These are phyloP conservation scores for Pholiota conissans DNA, from an alignment of 768 basidiomycete species.

Conservation along the genomic window DNA sequence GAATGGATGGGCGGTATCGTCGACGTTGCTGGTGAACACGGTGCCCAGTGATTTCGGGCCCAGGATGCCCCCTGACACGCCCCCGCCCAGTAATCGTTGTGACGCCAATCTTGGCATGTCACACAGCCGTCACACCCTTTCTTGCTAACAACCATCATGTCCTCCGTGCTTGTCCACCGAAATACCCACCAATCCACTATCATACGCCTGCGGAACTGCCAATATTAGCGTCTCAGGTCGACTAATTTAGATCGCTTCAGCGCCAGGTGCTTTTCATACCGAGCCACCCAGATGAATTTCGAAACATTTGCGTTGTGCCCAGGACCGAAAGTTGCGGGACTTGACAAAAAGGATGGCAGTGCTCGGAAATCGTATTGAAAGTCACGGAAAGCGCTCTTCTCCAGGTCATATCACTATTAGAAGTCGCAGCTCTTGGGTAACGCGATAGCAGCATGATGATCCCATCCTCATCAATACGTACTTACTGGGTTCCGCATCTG, in stretches of 20 bases:
- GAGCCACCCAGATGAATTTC: too few species aligned
- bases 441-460: too few species aligned
- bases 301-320: too few species aligned
- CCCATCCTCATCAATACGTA: too few species aligned
- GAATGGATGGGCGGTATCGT: conserved; percentile 13
- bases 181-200: not conserved
- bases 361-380: too few species aligned
- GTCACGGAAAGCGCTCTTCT: too few species aligned
- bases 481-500: too few species aligned
- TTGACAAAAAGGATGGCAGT: too few species aligned
- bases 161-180: not conserved
- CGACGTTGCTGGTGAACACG: conserved; percentile 7
- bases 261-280: too few species aligned
- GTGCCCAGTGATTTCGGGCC: conserved; percentile 9
- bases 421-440: too few species aligned
- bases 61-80: conserved; percentile 2
- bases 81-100: conserved; percentile 1
- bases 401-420: too few species aligned
- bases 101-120: conserved; percentile 1
- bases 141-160: conserved; percentile 1
- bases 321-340: too few species aligned
- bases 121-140: not conserved
- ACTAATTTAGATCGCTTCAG: not conserved
- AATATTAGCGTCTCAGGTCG: not conserved
- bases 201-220: not conserved